A percentile compares a stretch with the other conserved stretches of the same genome.
Evolutionary conservation across 169 alveolate species (phyloP).

Genomic region (Plasmodium knowlesi): DNA sequence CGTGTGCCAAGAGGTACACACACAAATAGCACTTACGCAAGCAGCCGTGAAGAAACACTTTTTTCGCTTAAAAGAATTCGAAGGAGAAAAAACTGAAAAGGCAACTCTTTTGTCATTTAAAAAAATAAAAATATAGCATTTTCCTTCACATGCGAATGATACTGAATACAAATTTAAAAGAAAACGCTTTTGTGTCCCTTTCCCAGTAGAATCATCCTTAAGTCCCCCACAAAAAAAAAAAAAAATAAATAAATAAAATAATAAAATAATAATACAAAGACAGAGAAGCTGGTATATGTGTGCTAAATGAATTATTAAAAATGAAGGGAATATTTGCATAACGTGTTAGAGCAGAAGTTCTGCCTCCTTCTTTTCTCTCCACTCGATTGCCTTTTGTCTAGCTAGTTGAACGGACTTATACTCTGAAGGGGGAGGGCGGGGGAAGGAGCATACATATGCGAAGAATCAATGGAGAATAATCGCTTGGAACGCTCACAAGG

Average conservation of each 20-base stretch:
- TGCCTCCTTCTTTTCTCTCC: conserved; percentile 73
- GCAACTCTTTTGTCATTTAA: not conserved
- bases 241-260: not conserved
- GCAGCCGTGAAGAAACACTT: not conserved
- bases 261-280: not conserved
- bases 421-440: conserved; percentile 14
- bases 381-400: conserved; percentile 71
- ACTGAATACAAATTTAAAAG: not conserved
- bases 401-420: conserved; percentile 69
- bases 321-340: not conserved
- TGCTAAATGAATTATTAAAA: not conserved
- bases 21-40: not conserved
- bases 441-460: not conserved
- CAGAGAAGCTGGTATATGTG: not conserved
- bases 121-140: not conserved
- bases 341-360: conserved; percentile 39
- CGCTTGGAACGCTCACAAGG: not conserved
- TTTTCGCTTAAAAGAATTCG: not conserved
- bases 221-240: not conserved
- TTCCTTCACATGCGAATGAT: not conserved
- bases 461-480: not conserved
- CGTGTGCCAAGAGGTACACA: not conserved
- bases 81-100: not conserved
- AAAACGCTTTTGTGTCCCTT: not conserved
- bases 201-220: not conserved